Conservation (phyloP, 768 basidiomycete species). For the Pleurotus giganteus region DNA sequence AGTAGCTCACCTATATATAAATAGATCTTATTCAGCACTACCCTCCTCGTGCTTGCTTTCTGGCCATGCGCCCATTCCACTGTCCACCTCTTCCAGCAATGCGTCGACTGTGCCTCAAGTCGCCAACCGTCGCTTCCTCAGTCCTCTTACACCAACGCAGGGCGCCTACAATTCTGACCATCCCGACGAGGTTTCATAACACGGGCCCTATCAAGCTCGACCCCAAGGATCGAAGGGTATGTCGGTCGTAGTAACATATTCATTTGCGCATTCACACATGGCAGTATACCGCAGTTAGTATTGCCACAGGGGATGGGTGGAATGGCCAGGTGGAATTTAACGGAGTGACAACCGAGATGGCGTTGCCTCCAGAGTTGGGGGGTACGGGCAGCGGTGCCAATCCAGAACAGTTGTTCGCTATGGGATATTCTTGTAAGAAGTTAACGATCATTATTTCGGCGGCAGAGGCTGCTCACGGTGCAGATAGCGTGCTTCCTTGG, state of each 20-base stretch:
- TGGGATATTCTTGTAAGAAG: slow-evolving; percentile 61
- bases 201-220: background rate
- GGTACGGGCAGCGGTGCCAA: slow-evolving; percentile 63
- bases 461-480: background rate
- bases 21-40: too few species aligned
- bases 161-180: too few species aligned
- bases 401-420: slow-evolving; percentile 68
- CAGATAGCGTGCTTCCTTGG: slow-evolving; percentile 66
- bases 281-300: slow-evolving; percentile 74
- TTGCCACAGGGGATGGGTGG: slow-evolving; percentile 62
- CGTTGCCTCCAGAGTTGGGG: slow-evolving; percentile 54
- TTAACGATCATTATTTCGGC: slow-evolving; percentile 1
- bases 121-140: too few species aligned
- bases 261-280: too few species aligned
- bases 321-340: slow-evolving; percentile 53
- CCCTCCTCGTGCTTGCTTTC: too few species aligned
- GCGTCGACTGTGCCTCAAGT: too few species aligned
- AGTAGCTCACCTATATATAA: too few species aligned
- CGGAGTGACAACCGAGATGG: slow-evolving; percentile 46
- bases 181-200: background rate
- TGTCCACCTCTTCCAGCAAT: too few species aligned
- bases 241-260: background rate
- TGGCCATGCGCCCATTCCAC: too few species aligned
- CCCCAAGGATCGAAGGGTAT: background rate
- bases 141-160: too few species aligned